phyloP scores from a whole-genome alignment of 2,329 filamentous ascomycete species.

The Fusarium xyrophilum region DNA sequence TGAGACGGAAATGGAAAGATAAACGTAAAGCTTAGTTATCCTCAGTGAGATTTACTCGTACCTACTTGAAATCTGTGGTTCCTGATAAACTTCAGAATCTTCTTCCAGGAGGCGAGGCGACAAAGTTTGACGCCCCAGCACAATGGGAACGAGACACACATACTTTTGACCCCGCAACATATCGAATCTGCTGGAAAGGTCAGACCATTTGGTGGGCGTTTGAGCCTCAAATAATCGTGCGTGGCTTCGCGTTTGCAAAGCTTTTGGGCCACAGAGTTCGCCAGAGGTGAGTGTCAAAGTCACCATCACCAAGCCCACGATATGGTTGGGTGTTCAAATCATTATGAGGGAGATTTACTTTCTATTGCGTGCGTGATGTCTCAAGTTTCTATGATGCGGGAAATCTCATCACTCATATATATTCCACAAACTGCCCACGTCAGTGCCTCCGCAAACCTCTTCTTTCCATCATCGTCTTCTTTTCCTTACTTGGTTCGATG shows the following conservation, averaged over 20 bases:
- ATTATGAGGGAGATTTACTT: neutral
- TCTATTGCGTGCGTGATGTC: no score
- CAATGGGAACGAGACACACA: neutral
- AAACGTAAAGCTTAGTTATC: fast-evolving
- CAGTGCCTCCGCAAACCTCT: fast-evolving
- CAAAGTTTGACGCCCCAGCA: neutral
- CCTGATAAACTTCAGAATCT: neutral
- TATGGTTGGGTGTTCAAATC: neutral
- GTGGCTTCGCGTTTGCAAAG: neutral
- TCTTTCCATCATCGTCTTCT: neutral
- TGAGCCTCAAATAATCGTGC: fast-evolving
- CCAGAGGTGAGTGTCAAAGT: no score
- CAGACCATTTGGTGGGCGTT: fast-evolving
- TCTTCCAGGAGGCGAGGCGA: no score
- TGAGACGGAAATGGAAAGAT: neutral
- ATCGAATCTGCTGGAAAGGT: neutral
- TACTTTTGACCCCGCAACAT: neutral
- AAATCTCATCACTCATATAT: neutral
- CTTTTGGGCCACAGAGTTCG: neutral
- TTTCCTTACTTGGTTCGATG: neutral
- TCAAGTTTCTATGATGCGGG: neutral
- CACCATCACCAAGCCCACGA: fast-evolving
- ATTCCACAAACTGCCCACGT: neutral
- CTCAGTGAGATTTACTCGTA: fast-evolving
- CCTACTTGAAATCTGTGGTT: no score